Evolutionary conservation across 495 filamentous ascomycete species (phyloP).

Genomic region (Podospora didyma): DNA sequence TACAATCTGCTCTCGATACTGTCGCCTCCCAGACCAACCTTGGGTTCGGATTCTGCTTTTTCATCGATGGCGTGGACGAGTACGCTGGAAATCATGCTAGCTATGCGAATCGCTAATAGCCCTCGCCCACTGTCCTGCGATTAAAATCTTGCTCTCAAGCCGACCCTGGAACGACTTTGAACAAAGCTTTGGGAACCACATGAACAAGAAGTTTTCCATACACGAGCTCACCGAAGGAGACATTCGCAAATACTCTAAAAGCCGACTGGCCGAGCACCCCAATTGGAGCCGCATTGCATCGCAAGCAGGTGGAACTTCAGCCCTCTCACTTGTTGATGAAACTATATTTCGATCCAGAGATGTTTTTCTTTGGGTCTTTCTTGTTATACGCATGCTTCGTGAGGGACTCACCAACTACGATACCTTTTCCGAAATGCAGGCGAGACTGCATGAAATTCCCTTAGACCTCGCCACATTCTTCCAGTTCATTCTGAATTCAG

Average conservation of each 20-base stretch:
- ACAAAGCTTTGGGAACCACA: slow-evolving; percentile 30
- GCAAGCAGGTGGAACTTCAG: not conserved
- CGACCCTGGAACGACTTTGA: slow-evolving; percentile 44
- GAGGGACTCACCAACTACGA: slow-evolving; percentile 31
- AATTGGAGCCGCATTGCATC: not conserved
- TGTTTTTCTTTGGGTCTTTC: slow-evolving; percentile 41
- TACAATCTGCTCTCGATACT: not conserved
- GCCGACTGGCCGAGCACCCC: not conserved
- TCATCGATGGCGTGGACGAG: slow-evolving; percentile 28
- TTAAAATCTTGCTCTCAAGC: slow-evolving; percentile 51
- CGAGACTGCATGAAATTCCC: slow-evolving; percentile 25
- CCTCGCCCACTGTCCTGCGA: not conserved
- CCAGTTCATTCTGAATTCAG: slow-evolving; percentile 15
- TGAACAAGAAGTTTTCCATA: slow-evolving; percentile 10
- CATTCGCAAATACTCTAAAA: slow-evolving; percentile 13
- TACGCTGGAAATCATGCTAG: slow-evolving; percentile 20
- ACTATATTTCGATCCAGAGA: slow-evolving; percentile 17
- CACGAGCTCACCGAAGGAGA: slow-evolving; percentile 28
- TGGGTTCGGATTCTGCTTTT: slow-evolving; percentile 17
- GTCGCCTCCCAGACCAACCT: not conserved
- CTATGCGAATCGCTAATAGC: slow-evolving; percentile 3
- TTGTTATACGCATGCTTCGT: slow-evolving; percentile 29
- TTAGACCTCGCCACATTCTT: slow-evolving; percentile 26
- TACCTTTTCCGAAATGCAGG: slow-evolving; percentile 13
- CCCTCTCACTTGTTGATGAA: not conserved